Percentiles rank a stretch among this genome's conserved stretches.
Conservation (phyloP, 768 basidiomycete genomes). For the Xerocomellus intermedius region DNA sequence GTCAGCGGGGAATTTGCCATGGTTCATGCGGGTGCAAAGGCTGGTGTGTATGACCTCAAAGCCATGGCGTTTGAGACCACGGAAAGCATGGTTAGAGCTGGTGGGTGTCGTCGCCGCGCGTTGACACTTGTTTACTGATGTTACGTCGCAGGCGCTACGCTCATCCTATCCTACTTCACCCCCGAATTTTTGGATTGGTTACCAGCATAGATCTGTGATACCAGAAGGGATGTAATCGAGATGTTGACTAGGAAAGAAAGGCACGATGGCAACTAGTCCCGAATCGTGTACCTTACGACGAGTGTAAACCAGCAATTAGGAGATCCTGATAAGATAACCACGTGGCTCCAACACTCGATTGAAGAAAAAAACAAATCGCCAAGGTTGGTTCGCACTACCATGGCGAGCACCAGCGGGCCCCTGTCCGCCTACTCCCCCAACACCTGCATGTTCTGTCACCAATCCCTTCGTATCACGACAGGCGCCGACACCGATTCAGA, state of each 20-base stretch:
- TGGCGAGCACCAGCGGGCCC: slow-evolving; percentile 5
- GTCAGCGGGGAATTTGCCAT: slow-evolving; percentile 98
- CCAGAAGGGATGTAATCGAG: background rate
- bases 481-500: slow-evolving; percentile 4
- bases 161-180: slow-evolving; percentile 95
- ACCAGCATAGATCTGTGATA: slow-evolving; percentile 26
- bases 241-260: background rate
- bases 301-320: background rate
- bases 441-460: slow-evolving; percentile 25
- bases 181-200: slow-evolving; percentile 94
- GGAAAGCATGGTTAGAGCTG: slow-evolving; percentile 90
- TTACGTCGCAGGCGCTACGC: slow-evolving; percentile 69
- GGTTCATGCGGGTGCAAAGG: slow-evolving; percentile 90
- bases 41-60: slow-evolving; percentile 90
- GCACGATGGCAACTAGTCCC: background rate
- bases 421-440: slow-evolving; percentile 19
- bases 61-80: slow-evolving; percentile 93
- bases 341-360: background rate
- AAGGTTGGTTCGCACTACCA: background rate
- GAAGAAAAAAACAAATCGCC: background rate
- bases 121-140: slow-evolving; percentile 1
- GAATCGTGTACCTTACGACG: background rate
- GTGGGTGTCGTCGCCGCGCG: slow-evolving; percentile 41
- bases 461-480: slow-evolving; percentile 13
- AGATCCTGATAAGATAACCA: slow-evolving; percentile 11